phyloP scores from a whole-genome alignment of 306 rosid genomes.

The Castanospermum australe region DNA sequence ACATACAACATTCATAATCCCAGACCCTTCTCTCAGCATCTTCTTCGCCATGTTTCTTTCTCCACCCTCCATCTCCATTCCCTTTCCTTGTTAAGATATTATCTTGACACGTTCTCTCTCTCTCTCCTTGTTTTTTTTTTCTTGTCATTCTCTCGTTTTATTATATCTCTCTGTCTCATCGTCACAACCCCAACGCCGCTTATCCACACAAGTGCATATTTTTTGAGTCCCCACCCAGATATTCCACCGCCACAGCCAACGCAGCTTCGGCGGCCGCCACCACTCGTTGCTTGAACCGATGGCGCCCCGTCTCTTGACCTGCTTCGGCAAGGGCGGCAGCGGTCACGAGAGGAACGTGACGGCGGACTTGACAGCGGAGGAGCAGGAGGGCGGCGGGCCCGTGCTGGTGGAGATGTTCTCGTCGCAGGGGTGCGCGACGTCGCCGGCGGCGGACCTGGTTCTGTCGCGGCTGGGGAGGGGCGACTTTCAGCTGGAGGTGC shows the following conservation, averaged over 20 bases:
- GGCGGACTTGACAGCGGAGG: slow-evolving; percentile 47
- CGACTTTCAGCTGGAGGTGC: slow-evolving; percentile 48
- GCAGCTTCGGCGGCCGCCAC: background rate
- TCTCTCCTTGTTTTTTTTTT: background rate
- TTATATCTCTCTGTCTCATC: background rate
- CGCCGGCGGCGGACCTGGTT: slow-evolving; percentile 64
- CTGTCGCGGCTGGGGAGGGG: slow-evolving; percentile 68
- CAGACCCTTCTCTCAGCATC: background rate
- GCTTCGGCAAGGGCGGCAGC: slow-evolving; percentile 43
- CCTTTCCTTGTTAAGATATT: background rate
- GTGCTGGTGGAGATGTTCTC: slow-evolving; percentile 70
- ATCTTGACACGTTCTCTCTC: background rate
- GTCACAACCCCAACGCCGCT: background rate
- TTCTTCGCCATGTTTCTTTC: slow-evolving; percentile 48
- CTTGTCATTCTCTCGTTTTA: background rate
- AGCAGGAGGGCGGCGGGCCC: slow-evolving; percentile 43
- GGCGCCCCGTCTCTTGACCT: slow-evolving; percentile 55
- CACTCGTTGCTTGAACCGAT: slow-evolving; percentile 12
- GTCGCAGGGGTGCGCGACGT: slow-evolving; percentile 68
- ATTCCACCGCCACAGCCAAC: background rate
- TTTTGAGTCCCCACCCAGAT: background rate
- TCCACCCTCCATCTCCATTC: slow-evolving; percentile 11
- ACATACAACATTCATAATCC: background rate
- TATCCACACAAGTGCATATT: background rate
- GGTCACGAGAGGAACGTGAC: slow-evolving; percentile 22